A percentile compares a stretch with the other conserved stretches of the same genome.
phyloP scores from a whole-genome alignment of 176 grass and related monocot species.

The Musa acuminata region DNA sequence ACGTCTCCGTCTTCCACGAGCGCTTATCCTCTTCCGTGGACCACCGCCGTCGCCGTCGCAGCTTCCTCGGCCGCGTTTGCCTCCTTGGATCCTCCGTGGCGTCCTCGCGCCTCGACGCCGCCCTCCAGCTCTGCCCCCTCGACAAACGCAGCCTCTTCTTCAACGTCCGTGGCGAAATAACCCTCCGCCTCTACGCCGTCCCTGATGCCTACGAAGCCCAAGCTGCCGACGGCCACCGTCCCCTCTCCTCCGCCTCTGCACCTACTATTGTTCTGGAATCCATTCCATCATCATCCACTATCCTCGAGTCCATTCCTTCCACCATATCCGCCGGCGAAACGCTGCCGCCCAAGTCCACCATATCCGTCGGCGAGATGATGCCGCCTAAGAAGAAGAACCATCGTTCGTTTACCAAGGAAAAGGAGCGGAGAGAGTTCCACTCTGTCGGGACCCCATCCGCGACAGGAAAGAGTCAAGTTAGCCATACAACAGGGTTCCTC shows the following conservation, averaged over 20 bases:
- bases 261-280: not conserved
- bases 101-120: not conserved
- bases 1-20: conserved; percentile 14
- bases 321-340: not conserved
- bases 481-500: not conserved
- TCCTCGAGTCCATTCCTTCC: not conserved
- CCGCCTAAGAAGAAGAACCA: not conserved
- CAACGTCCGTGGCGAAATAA: conserved; percentile 1
- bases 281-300: not conserved
- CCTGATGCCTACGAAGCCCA: too few species aligned
- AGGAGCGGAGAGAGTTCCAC: not conserved
- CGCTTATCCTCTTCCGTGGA: too few species aligned
- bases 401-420: not conserved
- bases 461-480: not conserved
- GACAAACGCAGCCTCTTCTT: conserved; percentile 6
- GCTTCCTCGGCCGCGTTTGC: conserved; percentile 16
- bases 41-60: not conserved
- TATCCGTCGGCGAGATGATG: not conserved
- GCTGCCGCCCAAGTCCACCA: not conserved
- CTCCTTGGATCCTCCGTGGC: conserved; percentile 14
- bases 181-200: conserved; percentile 8
- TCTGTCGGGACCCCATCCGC: not conserved
- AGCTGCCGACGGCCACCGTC: not conserved
- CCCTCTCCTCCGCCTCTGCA: not conserved
- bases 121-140: conserved; percentile 7